A percentile compares a stretch with the other conserved stretches of the same genome.
These are phyloP conservation scores for Trypanosoma melophagium DNA, from an alignment of 208 protist species.

Conservation along the genomic window DNA sequence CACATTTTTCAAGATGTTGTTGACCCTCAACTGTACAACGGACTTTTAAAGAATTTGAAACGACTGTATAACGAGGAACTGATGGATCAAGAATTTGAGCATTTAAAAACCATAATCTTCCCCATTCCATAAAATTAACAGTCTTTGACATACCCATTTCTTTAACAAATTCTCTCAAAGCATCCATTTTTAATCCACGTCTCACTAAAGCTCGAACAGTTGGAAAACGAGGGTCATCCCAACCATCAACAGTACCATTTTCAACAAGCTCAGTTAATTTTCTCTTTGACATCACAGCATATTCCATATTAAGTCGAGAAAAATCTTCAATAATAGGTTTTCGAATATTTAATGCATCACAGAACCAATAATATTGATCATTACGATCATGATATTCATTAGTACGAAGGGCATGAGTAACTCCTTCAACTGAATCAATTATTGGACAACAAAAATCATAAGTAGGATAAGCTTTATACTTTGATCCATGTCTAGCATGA, in stretches of 20 bases:
- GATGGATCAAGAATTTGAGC: slow-evolving; percentile 96
- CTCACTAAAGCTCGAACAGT: slow-evolving; percentile 96
- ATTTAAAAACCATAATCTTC: slow-evolving; percentile 99
- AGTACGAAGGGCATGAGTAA: slow-evolving; percentile 98
- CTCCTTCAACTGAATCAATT: slow-evolving; percentile 97
- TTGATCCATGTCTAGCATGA: slow-evolving; percentile 91
- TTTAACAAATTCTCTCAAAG: slow-evolving; percentile 95
- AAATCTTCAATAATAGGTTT: slow-evolving; percentile 95
- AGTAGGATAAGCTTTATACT: slow-evolving; percentile 96
- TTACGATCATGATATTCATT: slow-evolving; percentile 99
- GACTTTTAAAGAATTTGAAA: slow-evolving; percentile 81
- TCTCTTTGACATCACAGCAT: slow-evolving; percentile 98
- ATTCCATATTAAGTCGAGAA: slow-evolving; percentile 98
- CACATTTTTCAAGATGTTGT: slow-evolving; percentile 48
- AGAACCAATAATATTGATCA: slow-evolving; percentile 97
- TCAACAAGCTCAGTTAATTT: slow-evolving; percentile 98
- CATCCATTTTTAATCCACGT: slow-evolving; percentile 96
- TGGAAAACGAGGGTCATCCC: slow-evolving; percentile 99
- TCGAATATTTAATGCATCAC: slow-evolving; percentile 88
- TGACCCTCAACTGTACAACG: slow-evolving; percentile 79
- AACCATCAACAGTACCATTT: slow-evolving; percentile 94
- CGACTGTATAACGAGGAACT: slow-evolving; percentile 95
- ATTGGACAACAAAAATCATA: slow-evolving; percentile 99
- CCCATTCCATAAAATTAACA: slow-evolving; percentile 97
- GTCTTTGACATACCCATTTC: slow-evolving; percentile 96